Base-by-base conservation (phyloP, 2,329 filamentous ascomycete genomes). In the Pyrenophora tritici-repentis region DNA sequence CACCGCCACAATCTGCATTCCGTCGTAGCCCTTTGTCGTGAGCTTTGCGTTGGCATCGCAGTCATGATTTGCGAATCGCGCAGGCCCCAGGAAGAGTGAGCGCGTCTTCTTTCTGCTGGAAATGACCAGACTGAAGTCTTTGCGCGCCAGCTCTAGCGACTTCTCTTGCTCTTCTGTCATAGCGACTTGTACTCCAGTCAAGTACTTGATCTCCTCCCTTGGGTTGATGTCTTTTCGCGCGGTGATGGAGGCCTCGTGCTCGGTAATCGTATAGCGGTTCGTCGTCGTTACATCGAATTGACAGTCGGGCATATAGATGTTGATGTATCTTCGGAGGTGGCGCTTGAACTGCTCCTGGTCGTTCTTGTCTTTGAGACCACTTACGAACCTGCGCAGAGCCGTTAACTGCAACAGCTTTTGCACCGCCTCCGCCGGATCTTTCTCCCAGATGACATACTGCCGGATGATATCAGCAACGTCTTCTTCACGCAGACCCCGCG, bases 121-220 rank as follows among this genome's bases (percentile, higher is more conserved):
- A 68, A 97, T 89, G 26, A 99, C 92, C 58, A 99, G 92, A 72
- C 92, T 97, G 72, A 99, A 99, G 70, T 99, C 94, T 68, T 93
- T 92, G 70, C 94, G 89, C 53, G 86, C 87, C 57, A 86, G 75
- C 20, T 91, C 88, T 50, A 97, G 83, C 49, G 89, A 86, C 55
- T 86, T 70, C 70, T 97, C 94, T 73, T 99, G 93, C 70, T 96
- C 89, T 26, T 89, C 86, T 0, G 92, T 96, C 77, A 99, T 94
- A 33, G 89, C 84, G 18, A 99, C 93, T 67, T 97, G 89, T 10
- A 95, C 94, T 2, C 94, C 94, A 6, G 86, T 88, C 6, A 99
- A 81, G 69, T 96, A 96, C 74, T 92, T 96, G 76, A 99, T 87
- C 33, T 87, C 84, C 69, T 97, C 90, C 55, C 92, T 90, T 59